Base-by-base conservation (phyloP, 202 grass and related monocot species). In the Carex sylvatica region DNA sequence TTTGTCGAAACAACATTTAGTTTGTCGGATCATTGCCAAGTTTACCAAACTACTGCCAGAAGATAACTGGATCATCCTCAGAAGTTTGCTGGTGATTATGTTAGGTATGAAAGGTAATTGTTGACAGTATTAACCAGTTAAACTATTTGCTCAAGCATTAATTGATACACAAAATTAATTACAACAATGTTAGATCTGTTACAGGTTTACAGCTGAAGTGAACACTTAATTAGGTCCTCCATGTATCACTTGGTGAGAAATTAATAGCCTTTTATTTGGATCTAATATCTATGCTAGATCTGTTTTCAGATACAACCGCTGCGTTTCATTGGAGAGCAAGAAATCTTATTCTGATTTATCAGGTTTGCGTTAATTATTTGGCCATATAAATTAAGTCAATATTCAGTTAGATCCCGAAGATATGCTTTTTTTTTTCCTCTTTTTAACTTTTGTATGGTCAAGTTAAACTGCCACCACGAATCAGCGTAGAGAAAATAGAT, bases 281-380 rank as follows among this genome's bases (percentile, higher is more conserved):
- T 33, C 47, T 52, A 33, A 76, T 56, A 76, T 56, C 26, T 55
- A 55, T 35, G 72, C 55, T 76, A 76, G 72, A 76, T 76, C 51
- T 35, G 23, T 76, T 76, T 55, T 75, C 72, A 55, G 72, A 75
- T 75, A 49, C 47, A 75, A 73, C 6, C 51, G 26, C 51, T 56
- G 72, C 24, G 26, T 18, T 33, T 52, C 14, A 22, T 70, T 70
- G 67, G 36, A 70, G 36, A 70, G 3, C 67, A 19, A 70, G 8
- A 46, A 46, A 70, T 70, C 67, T 70, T 70, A 70, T 42, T 44
- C 36, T 10, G 18, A 70, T 44, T 42, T 3, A 42, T 20, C 7
- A 15, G 15, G 18, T 75, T 75, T 33, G 33, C 14, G 14, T 33
- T n/a, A 55, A 14, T 33, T 31, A 56, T 75, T 31, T 46, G 42